Percentiles rank a stretch among this genome's conserved stretches.
These are phyloP conservation scores for Lantana camara DNA, from an alignment of 257 asterid species.

Conservation along the genomic window DNA sequence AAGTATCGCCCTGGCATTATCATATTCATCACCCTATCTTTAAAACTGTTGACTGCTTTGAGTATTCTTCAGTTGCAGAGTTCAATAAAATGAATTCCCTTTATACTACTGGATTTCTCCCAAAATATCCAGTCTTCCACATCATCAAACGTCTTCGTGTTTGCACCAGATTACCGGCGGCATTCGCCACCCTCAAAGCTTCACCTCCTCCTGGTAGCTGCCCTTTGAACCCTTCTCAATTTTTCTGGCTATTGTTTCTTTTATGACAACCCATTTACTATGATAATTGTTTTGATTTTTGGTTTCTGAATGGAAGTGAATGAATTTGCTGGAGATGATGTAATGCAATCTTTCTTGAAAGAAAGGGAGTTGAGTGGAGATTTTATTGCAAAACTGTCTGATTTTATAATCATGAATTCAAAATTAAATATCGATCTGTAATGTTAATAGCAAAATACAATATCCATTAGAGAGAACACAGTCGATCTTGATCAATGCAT, in stretches of 20 bases:
- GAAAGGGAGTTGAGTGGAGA: constrained; percentile 82
- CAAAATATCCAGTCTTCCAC: constrained; percentile 32
- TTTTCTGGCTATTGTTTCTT: not conserved
- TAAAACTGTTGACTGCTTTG: constrained; percentile 1
- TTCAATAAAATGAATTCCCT: constrained; percentile 43
- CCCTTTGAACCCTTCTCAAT: not conserved
- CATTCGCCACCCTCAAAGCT: constrained; percentile 60
- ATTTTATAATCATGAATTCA: too few relatives aligned
- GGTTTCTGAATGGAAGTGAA: constrained; percentile 39
- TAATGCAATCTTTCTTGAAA: constrained; percentile 57
- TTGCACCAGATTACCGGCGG: constrained; percentile 27
- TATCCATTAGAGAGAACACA: too few relatives aligned
- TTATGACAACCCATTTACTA: not conserved
- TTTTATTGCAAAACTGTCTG: constrained; percentile 67
- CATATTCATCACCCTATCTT: constrained; percentile 37
- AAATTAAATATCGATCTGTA: too few relatives aligned
- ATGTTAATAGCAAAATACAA: too few relatives aligned
- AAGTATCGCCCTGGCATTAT: constrained; percentile 26
- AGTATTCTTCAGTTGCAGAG: constrained; percentile 7
- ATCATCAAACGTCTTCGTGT: constrained; percentile 42
- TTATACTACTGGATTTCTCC: constrained; percentile 43
- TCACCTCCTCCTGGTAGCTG: constrained; percentile 57
- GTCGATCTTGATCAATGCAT: too few relatives aligned
- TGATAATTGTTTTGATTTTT: not conserved
- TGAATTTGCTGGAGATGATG: constrained; percentile 58